Conservation (phyloP, 257 asterid genomes). For the Parsonsia alboflavescens region DNA sequence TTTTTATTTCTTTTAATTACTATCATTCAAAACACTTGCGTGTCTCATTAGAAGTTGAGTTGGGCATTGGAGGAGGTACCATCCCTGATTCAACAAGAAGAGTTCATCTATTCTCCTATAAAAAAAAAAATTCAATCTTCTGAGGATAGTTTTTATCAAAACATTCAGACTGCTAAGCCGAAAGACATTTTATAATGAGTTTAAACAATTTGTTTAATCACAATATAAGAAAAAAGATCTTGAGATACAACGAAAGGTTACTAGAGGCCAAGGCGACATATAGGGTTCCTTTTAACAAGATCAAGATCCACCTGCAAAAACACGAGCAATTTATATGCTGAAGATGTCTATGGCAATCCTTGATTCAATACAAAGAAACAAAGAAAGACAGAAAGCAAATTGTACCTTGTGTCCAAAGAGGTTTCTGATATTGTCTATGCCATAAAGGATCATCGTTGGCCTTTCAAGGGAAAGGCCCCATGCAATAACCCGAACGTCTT, state of each 20-base stretch:
- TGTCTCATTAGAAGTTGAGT: too few relatives aligned
- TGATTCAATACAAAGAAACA: neutral
- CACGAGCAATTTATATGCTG: constrained; percentile 4
- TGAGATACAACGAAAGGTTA: neutral
- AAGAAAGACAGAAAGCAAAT: neutral
- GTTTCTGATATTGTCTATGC: constrained; percentile 87
- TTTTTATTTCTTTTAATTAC: too few relatives aligned
- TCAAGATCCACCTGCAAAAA: constrained; percentile 77
- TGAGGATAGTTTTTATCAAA: neutral
- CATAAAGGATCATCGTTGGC: constrained; percentile 94
- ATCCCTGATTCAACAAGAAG: neutral
- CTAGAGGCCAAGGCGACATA: constrained; percentile 71
- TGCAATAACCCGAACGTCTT: constrained; percentile 92
- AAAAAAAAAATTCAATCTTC: neutral
- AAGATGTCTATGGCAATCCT: neutral
- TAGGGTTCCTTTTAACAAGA: constrained; percentile 69
- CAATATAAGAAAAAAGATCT: neutral
- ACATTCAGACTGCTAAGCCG: neutral
- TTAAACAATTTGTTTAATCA: neutral
- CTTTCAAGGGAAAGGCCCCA: constrained; percentile 99
- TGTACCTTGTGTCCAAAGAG: constrained; percentile 94
- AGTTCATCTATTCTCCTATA: neutral
- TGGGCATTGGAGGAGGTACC: too few relatives aligned
- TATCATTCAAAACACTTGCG: too few relatives aligned
- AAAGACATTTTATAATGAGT: neutral